Base-by-base conservation (phyloP, 805 yeast genomes). In the Saccharomycopsis capsularis region DNA sequence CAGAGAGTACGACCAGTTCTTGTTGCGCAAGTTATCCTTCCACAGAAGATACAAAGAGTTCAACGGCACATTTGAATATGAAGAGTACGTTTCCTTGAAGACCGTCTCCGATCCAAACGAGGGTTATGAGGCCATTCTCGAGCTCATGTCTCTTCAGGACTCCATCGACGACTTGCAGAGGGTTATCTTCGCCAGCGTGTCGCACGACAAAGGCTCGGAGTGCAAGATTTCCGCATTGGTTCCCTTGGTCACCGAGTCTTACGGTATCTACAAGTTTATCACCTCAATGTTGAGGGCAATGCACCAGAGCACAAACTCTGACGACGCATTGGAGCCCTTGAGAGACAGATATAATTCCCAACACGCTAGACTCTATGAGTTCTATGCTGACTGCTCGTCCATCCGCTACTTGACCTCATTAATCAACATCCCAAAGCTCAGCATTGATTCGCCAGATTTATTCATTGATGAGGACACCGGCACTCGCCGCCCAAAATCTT, bases 1-100 rank as follows among this genome's bases (percentile, higher is more conserved):
- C 55, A 74, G 73, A 48, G 95, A 84, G 58, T 91, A 91, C 62
- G 85, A 80, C 39, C 68, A 72, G 29, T 85, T 79, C 55, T 66
- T 91, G 44, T 67, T 85, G 45, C 72, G 75, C 60, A 91, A 91
- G 61, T 72, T 93, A 57, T 76, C 77, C 52, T 91, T 91, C 66
- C 98, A 91, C 63, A 76, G 81, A 51, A 74, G 76, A 51, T 95
- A 93, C 60, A 81, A 86, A 13, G 95, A 89, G 3, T 93, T 91
- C 67, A 91, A 85, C 60, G 99, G 98, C 34, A 88, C 88, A 34
- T 91, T 91, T 65, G 99, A 91, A 63, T 93, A 91, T 62, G 95
- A 89, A 64, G 99, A 91, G 63, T 93, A 91, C 61, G 80, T 90
- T 40, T 86, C 96, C 3, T 72, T 91, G 56, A 78, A 86, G 50